phyloP scores from a whole-genome alignment of 164 flowering plant genomes.

The Nelumbo lutea region DNA sequence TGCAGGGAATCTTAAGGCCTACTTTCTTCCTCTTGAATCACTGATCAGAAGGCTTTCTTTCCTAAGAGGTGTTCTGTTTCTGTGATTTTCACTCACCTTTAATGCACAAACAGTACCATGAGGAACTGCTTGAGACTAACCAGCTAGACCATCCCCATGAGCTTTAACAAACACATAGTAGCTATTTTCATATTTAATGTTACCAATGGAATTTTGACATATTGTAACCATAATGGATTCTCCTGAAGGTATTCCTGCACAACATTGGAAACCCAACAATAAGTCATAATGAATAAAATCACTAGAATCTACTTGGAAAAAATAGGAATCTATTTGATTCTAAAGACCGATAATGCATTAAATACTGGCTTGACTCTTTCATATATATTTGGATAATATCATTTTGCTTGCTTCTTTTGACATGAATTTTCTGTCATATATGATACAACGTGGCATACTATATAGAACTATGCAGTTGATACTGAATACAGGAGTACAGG shows the following conservation, averaged over 20 bases:
- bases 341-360: no score
- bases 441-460: no score
- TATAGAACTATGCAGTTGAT: no score
- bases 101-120: constrained; percentile 91
- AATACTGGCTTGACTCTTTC: no score
- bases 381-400: no score
- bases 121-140: constrained; percentile 96
- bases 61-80: constrained; percentile 61
- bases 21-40: constrained; percentile 94
- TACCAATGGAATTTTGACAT: constrained; percentile 67
- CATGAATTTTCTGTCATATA: no score
- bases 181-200: constrained; percentile 63
- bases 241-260: constrained; percentile 96
- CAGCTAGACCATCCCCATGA: constrained; percentile 93
- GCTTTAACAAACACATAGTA: constrained; percentile 95
- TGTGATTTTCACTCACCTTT: constrained; percentile 71
- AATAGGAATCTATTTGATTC: no score
- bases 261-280: constrained; percentile 4
- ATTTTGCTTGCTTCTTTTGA: no score
- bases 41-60: constrained; percentile 86
- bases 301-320: no score
- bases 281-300: no score
- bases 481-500: no score
- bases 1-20: constrained; percentile 91
- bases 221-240: constrained; percentile 86